Conservation (phyloP, 805 yeast genomes). For the Kregervanrija fluxuum region DNA sequence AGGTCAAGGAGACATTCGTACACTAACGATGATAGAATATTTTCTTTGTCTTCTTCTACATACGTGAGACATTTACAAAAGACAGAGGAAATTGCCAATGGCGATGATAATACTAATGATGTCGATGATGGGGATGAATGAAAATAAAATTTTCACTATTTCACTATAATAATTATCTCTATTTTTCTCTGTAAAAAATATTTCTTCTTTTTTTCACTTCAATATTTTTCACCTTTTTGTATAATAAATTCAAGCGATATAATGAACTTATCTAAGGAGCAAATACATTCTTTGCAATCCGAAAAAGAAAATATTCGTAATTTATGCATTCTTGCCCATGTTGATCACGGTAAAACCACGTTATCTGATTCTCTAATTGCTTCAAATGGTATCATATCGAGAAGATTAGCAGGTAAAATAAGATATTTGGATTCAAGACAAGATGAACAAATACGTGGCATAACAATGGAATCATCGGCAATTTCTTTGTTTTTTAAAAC, state of each 20-base stretch:
- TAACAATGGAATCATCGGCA: conserved; percentile 96
- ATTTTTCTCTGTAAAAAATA: no score
- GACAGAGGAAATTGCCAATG: conserved; percentile 24
- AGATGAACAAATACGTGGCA: conserved; percentile 94
- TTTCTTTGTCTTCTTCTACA: conserved; percentile 66
- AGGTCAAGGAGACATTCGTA: conserved; percentile 16
- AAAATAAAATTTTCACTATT: no score
- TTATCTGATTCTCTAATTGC: conserved; percentile 88
- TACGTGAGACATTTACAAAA: conserved; percentile 58
- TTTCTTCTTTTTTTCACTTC: no score
- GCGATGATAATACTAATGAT: conserved; percentile 12
- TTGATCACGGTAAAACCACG: conserved; percentile 97
- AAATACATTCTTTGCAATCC: conserved; percentile 59
- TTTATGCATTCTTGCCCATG: conserved; percentile 95
- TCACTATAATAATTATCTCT: no score
- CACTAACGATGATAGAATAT: conserved; percentile 73
- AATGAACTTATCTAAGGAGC: conserved; percentile 2
- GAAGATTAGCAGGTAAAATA: conserved; percentile 90
- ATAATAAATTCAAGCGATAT: not conserved
- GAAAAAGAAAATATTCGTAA: conserved; percentile 70
- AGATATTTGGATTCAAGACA: conserved; percentile 88
- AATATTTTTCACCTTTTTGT: no score
- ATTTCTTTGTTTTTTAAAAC: conserved; percentile 87
- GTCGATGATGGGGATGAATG: conserved; percentile 3
- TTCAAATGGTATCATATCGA: conserved; percentile 93